These are phyloP conservation scores for Yarrowia galli DNA, from an alignment of 1,139 yeast genomes.

Conservation along the genomic window DNA sequence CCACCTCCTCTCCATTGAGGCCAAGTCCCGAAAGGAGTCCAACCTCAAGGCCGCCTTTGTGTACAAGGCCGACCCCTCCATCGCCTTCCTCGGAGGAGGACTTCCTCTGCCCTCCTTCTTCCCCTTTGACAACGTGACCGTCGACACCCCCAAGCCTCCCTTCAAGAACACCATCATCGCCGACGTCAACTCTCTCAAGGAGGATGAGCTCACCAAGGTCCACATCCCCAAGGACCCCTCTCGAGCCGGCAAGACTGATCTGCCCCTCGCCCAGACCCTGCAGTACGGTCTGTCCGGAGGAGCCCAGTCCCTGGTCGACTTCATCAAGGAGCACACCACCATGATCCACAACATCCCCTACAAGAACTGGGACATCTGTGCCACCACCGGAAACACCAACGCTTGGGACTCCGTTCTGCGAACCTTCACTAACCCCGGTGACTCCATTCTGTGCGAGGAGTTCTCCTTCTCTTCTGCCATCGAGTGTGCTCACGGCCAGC, in stretches of 20 bases:
- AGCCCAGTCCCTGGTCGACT: slow-evolving; percentile 68
- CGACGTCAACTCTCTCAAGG: slow-evolving; percentile 59
- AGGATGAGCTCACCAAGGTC: slow-evolving; percentile 57
- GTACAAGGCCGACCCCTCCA: slow-evolving; percentile 73
- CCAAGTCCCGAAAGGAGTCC: slow-evolving; percentile 77
- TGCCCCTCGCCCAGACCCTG: slow-evolving; percentile 82
- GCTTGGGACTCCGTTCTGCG: slow-evolving; percentile 87
- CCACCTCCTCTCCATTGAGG: slow-evolving; percentile 79
- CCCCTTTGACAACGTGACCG: slow-evolving; percentile 81
- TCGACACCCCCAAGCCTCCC: slow-evolving; percentile 78
- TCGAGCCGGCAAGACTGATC: slow-evolving; percentile 57
- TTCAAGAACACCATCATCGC: slow-evolving; percentile 79
- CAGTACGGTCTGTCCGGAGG: slow-evolving; percentile 93
- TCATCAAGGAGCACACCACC: slow-evolving; percentile 79
- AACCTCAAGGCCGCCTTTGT: slow-evolving; percentile 85
- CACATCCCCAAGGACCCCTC: slow-evolving; percentile 55
- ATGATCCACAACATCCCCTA: slow-evolving; percentile 67
- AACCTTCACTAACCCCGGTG: slow-evolving; percentile 80
- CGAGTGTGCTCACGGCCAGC: slow-evolving; percentile 80
- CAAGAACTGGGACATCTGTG: slow-evolving; percentile 69
- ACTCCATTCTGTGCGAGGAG: slow-evolving; percentile 80
- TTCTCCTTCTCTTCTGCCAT: slow-evolving; percentile 83
- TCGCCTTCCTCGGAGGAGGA: slow-evolving; percentile 95
- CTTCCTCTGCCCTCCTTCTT: slow-evolving; percentile 88
- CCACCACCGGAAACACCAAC: slow-evolving; percentile 85